Conservation (phyloP, 495 filamentous ascomycete genomes). For the Penicillium maclennaniae region DNA sequence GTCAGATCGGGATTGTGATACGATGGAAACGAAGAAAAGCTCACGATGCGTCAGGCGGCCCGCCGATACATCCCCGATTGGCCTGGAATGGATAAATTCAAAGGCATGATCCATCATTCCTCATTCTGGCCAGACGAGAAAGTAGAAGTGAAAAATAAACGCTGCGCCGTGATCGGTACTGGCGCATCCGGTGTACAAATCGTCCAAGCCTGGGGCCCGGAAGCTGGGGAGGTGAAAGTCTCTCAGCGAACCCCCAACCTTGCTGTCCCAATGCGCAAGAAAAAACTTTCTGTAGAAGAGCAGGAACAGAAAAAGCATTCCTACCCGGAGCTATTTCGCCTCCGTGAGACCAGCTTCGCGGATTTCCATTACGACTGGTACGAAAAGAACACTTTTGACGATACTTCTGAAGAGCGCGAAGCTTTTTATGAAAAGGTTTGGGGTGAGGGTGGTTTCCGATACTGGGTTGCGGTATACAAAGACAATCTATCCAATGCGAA, state of each 20-base stretch:
- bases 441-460: slow-evolving; percentile 48
- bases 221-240: slow-evolving; percentile 37
- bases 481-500: slow-evolving; percentile 45
- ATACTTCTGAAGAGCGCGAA: slow-evolving; percentile 45
- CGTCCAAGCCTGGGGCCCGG: slow-evolving; percentile 42
- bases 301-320: neutral
- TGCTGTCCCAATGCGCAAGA: slow-evolving; percentile 50
- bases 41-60: slow-evolving; percentile 2
- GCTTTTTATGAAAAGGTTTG: slow-evolving; percentile 46
- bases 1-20: neutral
- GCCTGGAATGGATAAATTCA: slow-evolving; percentile 51
- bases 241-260: slow-evolving; percentile 56
- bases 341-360: slow-evolving; percentile 3
- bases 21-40: neutral
- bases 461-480: slow-evolving; percentile 48
- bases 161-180: slow-evolving; percentile 55
- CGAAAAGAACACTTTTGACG: slow-evolving; percentile 38
- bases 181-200: slow-evolving; percentile 58
- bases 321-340: slow-evolving; percentile 11
- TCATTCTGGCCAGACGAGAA: slow-evolving; percentile 55
- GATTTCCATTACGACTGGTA: slow-evolving; percentile 8
- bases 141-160: slow-evolving; percentile 47
- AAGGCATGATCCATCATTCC: slow-evolving; percentile 52
- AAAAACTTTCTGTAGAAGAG: slow-evolving; percentile 3
- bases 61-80: slow-evolving; percentile 43